phyloP scores from a whole-genome alignment of 2,329 filamentous ascomycete genomes.

The Cytospora schulzeri region DNA sequence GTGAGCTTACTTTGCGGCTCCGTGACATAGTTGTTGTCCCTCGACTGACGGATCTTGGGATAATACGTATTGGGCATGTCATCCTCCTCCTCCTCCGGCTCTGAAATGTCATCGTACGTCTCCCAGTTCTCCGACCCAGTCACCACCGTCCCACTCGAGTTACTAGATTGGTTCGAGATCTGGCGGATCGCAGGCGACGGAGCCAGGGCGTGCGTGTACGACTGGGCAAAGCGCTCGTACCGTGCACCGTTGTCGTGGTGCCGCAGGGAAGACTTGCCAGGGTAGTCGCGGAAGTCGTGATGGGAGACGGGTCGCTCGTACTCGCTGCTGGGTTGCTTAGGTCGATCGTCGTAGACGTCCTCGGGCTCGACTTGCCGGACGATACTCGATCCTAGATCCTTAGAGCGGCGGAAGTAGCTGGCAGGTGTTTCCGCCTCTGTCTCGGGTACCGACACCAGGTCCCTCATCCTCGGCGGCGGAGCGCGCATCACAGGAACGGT shows the following conservation, averaged over 20 bases:
- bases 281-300: constrained; percentile 46
- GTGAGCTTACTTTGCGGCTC: constrained; percentile 58
- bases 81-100: constrained; percentile 73
- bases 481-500: constrained; percentile 61
- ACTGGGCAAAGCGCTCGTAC: constrained; percentile 36
- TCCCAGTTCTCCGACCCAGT: constrained; percentile 97
- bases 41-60: constrained; percentile 71
- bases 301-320: constrained; percentile 40
- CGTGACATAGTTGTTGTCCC: constrained; percentile 33
- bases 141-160: constrained; percentile 55
- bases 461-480: constrained; percentile 91
- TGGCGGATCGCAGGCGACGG: constrained; percentile 59
- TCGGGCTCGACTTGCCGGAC: constrained; percentile 70
- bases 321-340: constrained; percentile 36
- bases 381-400: constrained; percentile 55
- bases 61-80: constrained; percentile 77
- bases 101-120: constrained; percentile 85
- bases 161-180: constrained; percentile 67
- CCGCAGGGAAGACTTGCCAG: constrained; percentile 23
- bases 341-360: constrained; percentile 78
- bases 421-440: constrained; percentile 55
- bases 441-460: constrained; percentile 60
- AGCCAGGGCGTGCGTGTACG: constrained; percentile 46
- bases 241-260: constrained; percentile 28
- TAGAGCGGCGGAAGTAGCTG: constrained; percentile 50